phyloP scores from a whole-genome alignment of 345 rosid species.

The Stellera chamaejasme region DNA sequence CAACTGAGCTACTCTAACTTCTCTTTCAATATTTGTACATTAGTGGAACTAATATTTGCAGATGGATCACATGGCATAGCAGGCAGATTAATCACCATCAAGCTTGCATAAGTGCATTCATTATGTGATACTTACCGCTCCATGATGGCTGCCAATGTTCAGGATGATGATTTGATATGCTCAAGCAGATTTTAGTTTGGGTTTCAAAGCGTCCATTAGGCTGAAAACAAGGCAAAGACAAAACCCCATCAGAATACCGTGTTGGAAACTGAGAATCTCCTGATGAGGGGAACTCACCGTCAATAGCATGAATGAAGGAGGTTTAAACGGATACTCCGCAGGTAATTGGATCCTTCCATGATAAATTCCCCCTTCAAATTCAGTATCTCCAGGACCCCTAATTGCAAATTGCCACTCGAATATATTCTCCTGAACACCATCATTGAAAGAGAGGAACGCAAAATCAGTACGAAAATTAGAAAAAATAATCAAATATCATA shows the following conservation, averaged over 20 bases:
- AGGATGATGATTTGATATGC: conserved; percentile 96
- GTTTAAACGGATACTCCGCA: conserved; percentile 91
- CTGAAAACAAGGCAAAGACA: conserved; percentile 24
- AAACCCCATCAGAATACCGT: conserved; percentile 11
- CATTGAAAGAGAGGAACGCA: not conserved
- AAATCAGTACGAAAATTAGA: not conserved
- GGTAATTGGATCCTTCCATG: conserved; percentile 98
- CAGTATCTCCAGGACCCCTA: conserved; percentile 72
- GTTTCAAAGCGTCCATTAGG: conserved; percentile 95
- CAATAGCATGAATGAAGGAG: conserved; percentile 93
- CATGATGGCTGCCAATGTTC: conserved; percentile 99
- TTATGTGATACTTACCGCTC: conserved; percentile 55
- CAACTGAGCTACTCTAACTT: too few species aligned
- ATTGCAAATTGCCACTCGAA: conserved; percentile 99
- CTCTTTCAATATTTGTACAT: too few species aligned
- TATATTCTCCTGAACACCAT: conserved; percentile 67
- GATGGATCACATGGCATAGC: too few species aligned
- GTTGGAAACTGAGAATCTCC: not conserved
- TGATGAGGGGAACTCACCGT: conserved; percentile 33
- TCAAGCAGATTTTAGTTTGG: conserved; percentile 88
- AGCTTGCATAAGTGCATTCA: too few species aligned
- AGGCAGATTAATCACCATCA: too few species aligned
- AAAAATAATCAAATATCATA: not conserved
- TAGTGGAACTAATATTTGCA: too few species aligned
- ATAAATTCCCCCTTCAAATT: conserved; percentile 95